Evolutionary conservation across 805 yeast genomes (phyloP).

Genomic region (Nakazawaea wickerhamii): DNA sequence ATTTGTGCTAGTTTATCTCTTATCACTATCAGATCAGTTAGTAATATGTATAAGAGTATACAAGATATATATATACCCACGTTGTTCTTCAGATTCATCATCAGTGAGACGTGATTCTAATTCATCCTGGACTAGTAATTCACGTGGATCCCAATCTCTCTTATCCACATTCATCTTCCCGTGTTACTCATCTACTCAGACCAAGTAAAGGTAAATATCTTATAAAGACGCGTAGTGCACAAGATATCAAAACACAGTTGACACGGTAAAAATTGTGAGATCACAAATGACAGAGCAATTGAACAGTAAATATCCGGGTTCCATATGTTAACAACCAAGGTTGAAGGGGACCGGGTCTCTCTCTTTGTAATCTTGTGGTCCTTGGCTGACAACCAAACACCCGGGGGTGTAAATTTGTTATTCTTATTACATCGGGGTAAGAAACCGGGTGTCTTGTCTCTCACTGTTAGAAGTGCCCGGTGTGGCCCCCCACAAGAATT

Average conservation of each 20-base stretch:
- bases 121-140: conserved; percentile 4
- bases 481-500: conserved; percentile 8
- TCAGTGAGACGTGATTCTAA: conserved; percentile 8
- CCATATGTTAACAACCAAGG: no score
- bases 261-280: background rate
- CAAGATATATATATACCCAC: no score
- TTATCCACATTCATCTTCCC: conserved; percentile 9
- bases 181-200: background rate
- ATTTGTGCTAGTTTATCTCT: background rate
- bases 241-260: no score
- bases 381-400: background rate
- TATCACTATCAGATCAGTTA: background rate
- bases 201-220: background rate
- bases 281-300: background rate
- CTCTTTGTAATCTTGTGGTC: no score
- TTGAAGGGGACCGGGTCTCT: no score
- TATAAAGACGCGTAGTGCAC: conserved; percentile 1
- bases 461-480: no score
- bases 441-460: conserved; percentile 10
- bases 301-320: background rate
- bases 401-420: no score
- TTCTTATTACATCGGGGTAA: no score
- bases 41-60: no score
- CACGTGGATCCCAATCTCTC: conserved; percentile 11
- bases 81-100: conserved; percentile 10